Conservation (phyloP, 805 yeast genomes). For the Kregervanrija fluxuum region DNA sequence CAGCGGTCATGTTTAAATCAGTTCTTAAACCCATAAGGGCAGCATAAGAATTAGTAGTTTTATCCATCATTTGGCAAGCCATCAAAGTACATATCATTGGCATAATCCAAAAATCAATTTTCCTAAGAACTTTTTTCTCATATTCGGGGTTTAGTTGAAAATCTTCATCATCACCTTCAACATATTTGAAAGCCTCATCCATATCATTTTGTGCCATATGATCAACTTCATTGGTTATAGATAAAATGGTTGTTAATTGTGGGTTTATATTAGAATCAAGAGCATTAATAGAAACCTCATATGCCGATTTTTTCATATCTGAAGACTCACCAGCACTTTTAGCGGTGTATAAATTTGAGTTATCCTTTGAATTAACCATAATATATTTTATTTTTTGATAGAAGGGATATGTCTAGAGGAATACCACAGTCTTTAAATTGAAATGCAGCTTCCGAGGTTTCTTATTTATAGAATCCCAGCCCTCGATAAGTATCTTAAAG, state of each 20-base stretch:
- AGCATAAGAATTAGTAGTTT: constrained; percentile 24
- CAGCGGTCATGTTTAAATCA: constrained; percentile 21
- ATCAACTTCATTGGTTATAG: constrained; percentile 2
- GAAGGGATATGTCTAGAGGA: background rate
- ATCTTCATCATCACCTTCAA: constrained; percentile 5
- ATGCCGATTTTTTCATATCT: background rate
- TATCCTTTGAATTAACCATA: background rate
- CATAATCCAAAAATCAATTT: constrained; percentile 35
- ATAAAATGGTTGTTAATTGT: constrained; percentile 3
- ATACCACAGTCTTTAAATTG: background rate
- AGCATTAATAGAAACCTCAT: background rate
- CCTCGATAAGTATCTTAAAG: background rate
- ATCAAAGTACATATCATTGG: constrained; percentile 45
- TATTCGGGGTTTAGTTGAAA: constrained; percentile 16
- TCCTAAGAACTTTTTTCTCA: constrained; percentile 27
- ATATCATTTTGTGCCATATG: background rate
- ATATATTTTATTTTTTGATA: background rate
- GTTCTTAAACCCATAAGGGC: constrained; percentile 20
- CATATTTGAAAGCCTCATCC: constrained; percentile 5
- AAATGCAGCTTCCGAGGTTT: constrained; percentile 1
- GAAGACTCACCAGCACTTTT: background rate
- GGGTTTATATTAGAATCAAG: background rate
- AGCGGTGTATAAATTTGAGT: background rate
- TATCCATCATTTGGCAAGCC: constrained; percentile 42
- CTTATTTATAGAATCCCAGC: background rate